phyloP scores from a whole-genome alignment of 1,284 basidiomycete genomes.

The Malassezia obtusa region DNA sequence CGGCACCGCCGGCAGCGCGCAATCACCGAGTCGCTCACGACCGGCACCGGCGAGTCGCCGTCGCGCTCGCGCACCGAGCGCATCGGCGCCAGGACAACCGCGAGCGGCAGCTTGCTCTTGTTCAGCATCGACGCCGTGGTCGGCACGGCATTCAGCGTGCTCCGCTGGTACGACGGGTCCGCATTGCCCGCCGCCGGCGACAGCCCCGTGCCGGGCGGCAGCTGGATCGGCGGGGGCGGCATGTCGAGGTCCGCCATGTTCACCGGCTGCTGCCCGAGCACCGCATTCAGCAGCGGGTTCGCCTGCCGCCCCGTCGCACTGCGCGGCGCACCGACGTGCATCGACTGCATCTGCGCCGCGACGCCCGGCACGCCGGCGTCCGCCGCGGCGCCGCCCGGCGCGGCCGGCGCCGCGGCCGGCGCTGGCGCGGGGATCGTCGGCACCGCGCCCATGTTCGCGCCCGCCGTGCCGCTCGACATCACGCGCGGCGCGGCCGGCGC shows the following conservation, averaged over 20 bases:
- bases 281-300: slow-evolving; percentile 12
- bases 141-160: slow-evolving; percentile 82
- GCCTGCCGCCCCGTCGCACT: slow-evolving; percentile 5
- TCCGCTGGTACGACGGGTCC: slow-evolving; percentile 83
- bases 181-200: slow-evolving; percentile 76
- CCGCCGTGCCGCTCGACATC: background rate
- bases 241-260: slow-evolving; percentile 72
- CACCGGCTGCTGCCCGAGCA: slow-evolving; percentile 48
- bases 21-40: slow-evolving; percentile 87
- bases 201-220: slow-evolving; percentile 72
- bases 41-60: slow-evolving; percentile 65
- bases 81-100: slow-evolving; percentile 82
- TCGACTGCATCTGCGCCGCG: slow-evolving; percentile 65
- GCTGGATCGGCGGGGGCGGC: slow-evolving; percentile 75
- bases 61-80: slow-evolving; percentile 58
- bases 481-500: background rate
- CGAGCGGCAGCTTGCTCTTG: slow-evolving; percentile 89
- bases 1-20: slow-evolving; percentile 93
- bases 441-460: slow-evolving; percentile 24
- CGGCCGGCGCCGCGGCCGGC: background rate
- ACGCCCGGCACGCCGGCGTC: background rate
- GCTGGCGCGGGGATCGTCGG: slow-evolving; percentile 40
- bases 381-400: slow-evolving; percentile 37
- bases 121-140: slow-evolving; percentile 79
- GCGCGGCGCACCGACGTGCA: slow-evolving; percentile 59